Evolutionary conservation across 2,329 filamentous ascomycete species (phyloP).

Genomic region (Thelonectria discophora): DNA sequence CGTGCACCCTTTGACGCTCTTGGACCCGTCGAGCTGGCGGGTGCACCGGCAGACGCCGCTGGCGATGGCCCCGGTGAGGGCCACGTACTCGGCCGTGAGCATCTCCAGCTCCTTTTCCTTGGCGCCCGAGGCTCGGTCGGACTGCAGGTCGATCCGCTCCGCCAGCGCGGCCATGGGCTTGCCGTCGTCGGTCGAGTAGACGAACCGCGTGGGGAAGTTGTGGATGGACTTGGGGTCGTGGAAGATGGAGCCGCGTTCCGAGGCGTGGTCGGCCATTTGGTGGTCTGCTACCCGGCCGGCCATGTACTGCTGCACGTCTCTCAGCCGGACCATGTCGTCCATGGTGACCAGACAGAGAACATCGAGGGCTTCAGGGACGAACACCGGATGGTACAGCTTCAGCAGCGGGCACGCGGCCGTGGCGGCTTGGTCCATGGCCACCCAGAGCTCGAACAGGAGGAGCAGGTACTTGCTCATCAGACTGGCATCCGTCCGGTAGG

Average conservation of each 20-base stretch:
- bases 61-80: constrained; percentile 24
- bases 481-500: constrained; percentile 48
- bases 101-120: constrained; percentile 15
- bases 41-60: constrained; percentile 28
- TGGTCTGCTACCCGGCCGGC: constrained; percentile 28
- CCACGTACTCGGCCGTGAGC: constrained; percentile 24
- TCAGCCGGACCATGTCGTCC: constrained; percentile 60
- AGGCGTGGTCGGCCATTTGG: background rate
- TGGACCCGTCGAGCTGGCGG: background rate
- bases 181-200: constrained; percentile 8
- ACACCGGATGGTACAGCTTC: constrained; percentile 58
- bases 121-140: background rate
- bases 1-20: constrained; percentile 18
- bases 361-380: constrained; percentile 61
- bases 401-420: constrained; percentile 57
- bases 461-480: constrained; percentile 52
- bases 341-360: constrained; percentile 59
- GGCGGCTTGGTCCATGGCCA: constrained; percentile 61
- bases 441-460: constrained; percentile 66
- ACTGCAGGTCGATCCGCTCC: constrained; percentile 9
- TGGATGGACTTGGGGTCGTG: constrained; percentile 41
- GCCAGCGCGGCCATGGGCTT: background rate
- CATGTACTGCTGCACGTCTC: constrained; percentile 37
- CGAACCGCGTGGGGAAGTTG: constrained; percentile 14
- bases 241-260: constrained; percentile 56